Conservation (phyloP, 106 monocot species). For the Cymbidium sinense region DNA sequence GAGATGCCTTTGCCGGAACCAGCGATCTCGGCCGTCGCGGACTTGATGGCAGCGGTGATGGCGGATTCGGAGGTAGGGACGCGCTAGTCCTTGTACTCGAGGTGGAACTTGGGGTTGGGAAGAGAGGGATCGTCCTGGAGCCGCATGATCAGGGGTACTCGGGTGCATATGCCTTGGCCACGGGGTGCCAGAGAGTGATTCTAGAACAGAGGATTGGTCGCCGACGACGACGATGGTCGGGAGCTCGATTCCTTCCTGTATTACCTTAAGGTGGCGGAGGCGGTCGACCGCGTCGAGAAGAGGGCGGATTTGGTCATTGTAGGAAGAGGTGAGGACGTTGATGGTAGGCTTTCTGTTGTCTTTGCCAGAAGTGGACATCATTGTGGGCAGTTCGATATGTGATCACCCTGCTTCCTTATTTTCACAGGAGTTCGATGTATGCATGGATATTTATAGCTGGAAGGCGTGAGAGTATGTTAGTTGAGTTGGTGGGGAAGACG, state of each 20-base stretch:
- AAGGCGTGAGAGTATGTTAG: no score
- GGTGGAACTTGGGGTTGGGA: not conserved
- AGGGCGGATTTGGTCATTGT: constrained; percentile 20
- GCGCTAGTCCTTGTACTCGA: constrained; percentile 9
- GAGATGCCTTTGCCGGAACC: not conserved
- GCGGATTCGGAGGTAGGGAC: not conserved
- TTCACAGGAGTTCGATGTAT: no score
- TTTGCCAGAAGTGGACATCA: no score
- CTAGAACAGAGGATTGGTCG: constrained; percentile 21
- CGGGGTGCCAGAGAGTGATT: constrained; percentile 20
- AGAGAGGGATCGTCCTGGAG: constrained; percentile 2
- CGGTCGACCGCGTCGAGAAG: constrained; percentile 23
- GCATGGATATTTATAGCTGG: no score
- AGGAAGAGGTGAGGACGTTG: constrained; percentile 10
- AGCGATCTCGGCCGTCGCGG: constrained; percentile 6
- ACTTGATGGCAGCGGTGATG: constrained; percentile 10
- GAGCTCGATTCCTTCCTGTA: constrained; percentile 18
- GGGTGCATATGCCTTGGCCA: constrained; percentile 24
- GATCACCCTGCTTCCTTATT: no score
- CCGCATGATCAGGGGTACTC: constrained; percentile 21
- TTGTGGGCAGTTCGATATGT: no score
- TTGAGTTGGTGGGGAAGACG: no score
- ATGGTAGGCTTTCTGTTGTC: not conserved
- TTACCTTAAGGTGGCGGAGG: constrained; percentile 20
- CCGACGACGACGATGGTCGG: constrained; percentile 23